Base-by-base conservation (phyloP, 371 early-diverging fungal species). In the Synchytrium microbalum region DNA sequence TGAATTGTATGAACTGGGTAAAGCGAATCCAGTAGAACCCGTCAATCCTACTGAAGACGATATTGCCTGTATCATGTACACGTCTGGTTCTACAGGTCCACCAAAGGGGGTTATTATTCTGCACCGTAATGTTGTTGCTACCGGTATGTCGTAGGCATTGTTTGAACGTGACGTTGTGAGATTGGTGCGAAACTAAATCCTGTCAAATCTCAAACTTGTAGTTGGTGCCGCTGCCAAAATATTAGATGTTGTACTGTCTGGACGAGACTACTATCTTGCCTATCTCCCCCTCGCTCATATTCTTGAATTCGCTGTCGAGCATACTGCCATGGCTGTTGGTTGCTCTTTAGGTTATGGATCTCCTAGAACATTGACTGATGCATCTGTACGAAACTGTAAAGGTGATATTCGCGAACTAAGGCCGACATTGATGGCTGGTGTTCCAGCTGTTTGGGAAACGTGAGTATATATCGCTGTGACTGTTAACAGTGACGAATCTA, bases 281-380 rank as follows among this genome's bases (percentile, higher is more conserved):
- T 96, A 93, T 74, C 80, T 99, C 59, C 99, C 98, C 3, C 78
- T 95, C 23, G 95, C 97, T 51, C 98, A 99, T 79, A 89, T 84
- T 61, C 63, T 79, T 16, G 76, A 69, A 56, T 72, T 68, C 29
- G 75, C 88, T 26, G 92, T 92, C 51, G 91, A 93, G 67, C 80
- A 83, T 56, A 71, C 86, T 27, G 79, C 83, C 69, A 67, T 94
- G 2, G 86, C 82, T 65, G 83, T 81, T 74, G 94, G 94, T 61
- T 76, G 87, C 26, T 72, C 79, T 13, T 82, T 98, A 32, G 96
- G 95, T n/a, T 98, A 95, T 76, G 98, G 90, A 51, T 79, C 81
- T 14, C 82, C 87, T 27, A 84, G 89, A 59, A 94, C 95, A 0
- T 82, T 96, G 65, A 91, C 92, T 32, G 91, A 96, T 69, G 85